Evolutionary conservation across 2,329 filamentous ascomycete species (phyloP).

Genomic region (Lojkania enalia): DNA sequence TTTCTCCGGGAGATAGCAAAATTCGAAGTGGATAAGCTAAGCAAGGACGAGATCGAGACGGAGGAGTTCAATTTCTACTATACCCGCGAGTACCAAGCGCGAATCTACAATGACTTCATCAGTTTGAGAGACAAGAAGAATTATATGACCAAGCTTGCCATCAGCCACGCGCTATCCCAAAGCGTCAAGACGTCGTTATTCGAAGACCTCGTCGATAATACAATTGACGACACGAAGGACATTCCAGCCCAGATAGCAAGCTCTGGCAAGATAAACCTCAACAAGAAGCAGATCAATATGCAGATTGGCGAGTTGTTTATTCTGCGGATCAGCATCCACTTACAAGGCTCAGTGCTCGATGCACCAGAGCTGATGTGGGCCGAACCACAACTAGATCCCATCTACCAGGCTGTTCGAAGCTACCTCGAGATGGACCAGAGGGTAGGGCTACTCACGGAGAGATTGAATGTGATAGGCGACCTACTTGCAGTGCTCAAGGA

Average conservation of each 20-base stretch:
- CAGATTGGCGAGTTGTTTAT: conserved; percentile 99
- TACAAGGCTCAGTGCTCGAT: conserved; percentile 94
- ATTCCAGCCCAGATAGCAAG: conserved; percentile 90
- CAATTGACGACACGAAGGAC: conserved; percentile 89
- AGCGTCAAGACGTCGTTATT: conserved; percentile 98
- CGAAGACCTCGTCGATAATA: conserved; percentile 91
- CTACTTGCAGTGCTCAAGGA: conserved; percentile 91
- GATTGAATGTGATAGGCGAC: conserved; percentile 91
- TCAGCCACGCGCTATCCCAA: conserved; percentile 92
- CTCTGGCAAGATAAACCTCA: conserved; percentile 89
- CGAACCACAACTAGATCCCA: conserved; percentile 92
- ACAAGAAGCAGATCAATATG: conserved; percentile 94
- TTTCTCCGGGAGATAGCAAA: conserved; percentile 94
- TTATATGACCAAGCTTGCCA: conserved; percentile 97
- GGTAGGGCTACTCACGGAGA: conserved; percentile 83
- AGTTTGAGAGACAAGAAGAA: conserved; percentile 90
- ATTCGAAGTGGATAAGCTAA: conserved; percentile 89
- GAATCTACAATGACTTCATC: conserved; percentile 99
- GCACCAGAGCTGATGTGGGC: conserved; percentile 98
- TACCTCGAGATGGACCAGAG: conserved; percentile 99
- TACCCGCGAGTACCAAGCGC: conserved; percentile 93
- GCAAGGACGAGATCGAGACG: conserved; percentile 85
- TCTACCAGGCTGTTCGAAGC: conserved; percentile 92
- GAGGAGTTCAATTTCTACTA: conserved; percentile 99
- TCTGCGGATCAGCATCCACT: conserved; percentile 93